Percentiles rank a stretch among this genome's conserved stretches.
Conservation (phyloP, 805 yeast species). For the Lachancea thermotolerans region DNA sequence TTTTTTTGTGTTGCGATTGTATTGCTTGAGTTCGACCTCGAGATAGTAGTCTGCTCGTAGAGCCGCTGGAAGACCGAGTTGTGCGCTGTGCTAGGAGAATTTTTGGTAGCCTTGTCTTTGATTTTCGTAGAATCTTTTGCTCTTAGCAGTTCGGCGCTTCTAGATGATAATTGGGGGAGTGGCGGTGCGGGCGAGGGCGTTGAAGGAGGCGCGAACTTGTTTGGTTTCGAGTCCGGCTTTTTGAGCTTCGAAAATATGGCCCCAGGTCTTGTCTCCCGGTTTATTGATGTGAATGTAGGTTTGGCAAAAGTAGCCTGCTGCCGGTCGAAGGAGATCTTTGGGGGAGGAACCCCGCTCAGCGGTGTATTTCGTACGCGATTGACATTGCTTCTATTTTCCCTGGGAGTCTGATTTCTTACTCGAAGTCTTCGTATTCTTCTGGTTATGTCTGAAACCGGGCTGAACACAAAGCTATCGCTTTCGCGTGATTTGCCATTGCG, state of each 20-base stretch:
- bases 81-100: conserved; percentile 1
- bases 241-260: conserved; percentile 6
- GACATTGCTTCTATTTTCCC: conserved; percentile 7
- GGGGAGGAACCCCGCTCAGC: conserved; percentile 4
- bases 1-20: neutral
- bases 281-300: conserved; percentile 23
- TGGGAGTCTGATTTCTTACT: conserved; percentile 10
- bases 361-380: conserved; percentile 15
- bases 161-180: too few species aligned
- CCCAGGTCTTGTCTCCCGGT: conserved; percentile 10
- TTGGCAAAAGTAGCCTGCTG: conserved; percentile 21
- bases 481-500: conserved; percentile 1
- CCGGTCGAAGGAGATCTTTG: neutral
- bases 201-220: neutral
- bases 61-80: conserved; percentile 25
- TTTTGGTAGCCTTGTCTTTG: neutral
- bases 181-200: neutral
- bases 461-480: conserved; percentile 4
- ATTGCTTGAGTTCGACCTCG: conserved; percentile 20
- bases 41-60: conserved; percentile 17
- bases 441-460: conserved; percentile 24
- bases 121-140: neutral
- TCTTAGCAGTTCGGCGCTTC: too few species aligned
- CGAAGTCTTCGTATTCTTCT: conserved; percentile 22
- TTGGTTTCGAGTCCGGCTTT: conserved; percentile 2